A percentile compares a stretch with the other conserved stretches of the same genome.
phyloP scores from a whole-genome alignment of 148 eudicot genomes.

The Rhododendron simsii region DNA sequence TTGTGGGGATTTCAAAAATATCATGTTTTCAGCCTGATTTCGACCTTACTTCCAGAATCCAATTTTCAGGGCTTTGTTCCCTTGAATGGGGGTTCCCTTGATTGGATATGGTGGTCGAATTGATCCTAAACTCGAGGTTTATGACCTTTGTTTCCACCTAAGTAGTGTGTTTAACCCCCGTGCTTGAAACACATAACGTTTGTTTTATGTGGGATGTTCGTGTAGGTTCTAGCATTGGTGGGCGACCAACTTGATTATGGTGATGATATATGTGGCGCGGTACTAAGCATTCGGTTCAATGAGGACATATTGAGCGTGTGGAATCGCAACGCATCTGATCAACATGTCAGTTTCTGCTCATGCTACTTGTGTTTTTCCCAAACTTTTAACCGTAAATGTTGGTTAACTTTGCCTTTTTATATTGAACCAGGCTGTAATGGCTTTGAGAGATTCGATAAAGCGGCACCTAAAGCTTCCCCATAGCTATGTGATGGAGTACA shows the following conservation, averaged over 20 bases:
- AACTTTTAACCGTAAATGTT: neutral
- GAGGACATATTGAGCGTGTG: slow-evolving; percentile 94
- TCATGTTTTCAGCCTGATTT: neutral
- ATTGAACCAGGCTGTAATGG: slow-evolving; percentile 73
- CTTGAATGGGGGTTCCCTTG: neutral
- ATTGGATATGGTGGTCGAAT: neutral
- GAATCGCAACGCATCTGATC: slow-evolving; percentile 89
- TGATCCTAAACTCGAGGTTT: neutral
- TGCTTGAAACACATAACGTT: neutral
- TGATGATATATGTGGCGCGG: slow-evolving; percentile 84
- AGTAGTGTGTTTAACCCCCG: too few species aligned
- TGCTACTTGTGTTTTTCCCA: neutral
- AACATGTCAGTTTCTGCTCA: slow-evolving; percentile 46
- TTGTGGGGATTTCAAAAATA: neutral
- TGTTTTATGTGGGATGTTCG: neutral
- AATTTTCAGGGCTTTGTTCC: neutral
- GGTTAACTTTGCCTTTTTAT: neutral
- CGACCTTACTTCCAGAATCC: neutral
- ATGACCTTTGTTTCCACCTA: neutral
- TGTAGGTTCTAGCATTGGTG: slow-evolving; percentile 79
- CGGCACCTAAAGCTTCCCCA: slow-evolving; percentile 87
- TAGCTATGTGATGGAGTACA: slow-evolving; percentile 93
- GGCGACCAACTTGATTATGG: slow-evolving; percentile 93
- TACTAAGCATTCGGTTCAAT: slow-evolving; percentile 74
- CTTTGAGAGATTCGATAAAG: slow-evolving; percentile 82